Evolutionary conservation across 1,284 basidiomycete genomes (phyloP).

Genomic region (Moniliophthora roreri): DNA sequence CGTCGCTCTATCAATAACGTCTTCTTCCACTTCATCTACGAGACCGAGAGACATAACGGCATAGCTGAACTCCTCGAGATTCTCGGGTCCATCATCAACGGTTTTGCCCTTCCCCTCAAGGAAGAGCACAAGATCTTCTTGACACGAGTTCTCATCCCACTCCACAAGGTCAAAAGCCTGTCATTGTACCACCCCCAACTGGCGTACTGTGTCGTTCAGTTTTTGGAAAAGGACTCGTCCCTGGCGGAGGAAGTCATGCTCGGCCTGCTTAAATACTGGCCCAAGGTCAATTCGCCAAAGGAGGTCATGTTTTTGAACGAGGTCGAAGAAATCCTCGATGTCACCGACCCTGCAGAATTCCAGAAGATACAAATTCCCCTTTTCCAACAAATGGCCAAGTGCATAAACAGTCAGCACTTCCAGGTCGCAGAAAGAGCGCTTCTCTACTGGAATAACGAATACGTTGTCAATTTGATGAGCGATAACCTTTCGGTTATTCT

Average conservation of each 20-base stretch:
- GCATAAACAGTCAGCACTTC: conserved; percentile 99
- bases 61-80: conserved; percentile 99
- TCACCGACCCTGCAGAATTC: conserved; percentile 96
- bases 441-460: conserved; percentile 99
- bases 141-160: conserved; percentile 91
- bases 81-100: conserved; percentile 99
- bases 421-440: conserved; percentile 95
- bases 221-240: conserved; percentile 93
- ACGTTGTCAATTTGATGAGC: conserved; percentile 99
- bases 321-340: conserved; percentile 98
- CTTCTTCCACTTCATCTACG: conserved; percentile 99
- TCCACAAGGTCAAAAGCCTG: conserved; percentile 97
- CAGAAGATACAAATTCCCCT: conserved; percentile 94
- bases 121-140: conserved; percentile 99
- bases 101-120: conserved; percentile 97
- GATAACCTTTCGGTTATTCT: conserved; percentile 90
- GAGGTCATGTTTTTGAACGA: conserved; percentile 99
- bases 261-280: conserved; percentile 96
- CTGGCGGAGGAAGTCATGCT: conserved; percentile 96
- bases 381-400: conserved; percentile 94
- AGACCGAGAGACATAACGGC: conserved; percentile 98
- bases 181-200: conserved; percentile 98
- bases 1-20: conserved; percentile 99
- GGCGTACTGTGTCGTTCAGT: conserved; percentile 99
- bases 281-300: conserved; percentile 99